Evolutionary conservation across 2,329 filamentous ascomycete species (phyloP).

Genomic region (Blumeria hordei): DNA sequence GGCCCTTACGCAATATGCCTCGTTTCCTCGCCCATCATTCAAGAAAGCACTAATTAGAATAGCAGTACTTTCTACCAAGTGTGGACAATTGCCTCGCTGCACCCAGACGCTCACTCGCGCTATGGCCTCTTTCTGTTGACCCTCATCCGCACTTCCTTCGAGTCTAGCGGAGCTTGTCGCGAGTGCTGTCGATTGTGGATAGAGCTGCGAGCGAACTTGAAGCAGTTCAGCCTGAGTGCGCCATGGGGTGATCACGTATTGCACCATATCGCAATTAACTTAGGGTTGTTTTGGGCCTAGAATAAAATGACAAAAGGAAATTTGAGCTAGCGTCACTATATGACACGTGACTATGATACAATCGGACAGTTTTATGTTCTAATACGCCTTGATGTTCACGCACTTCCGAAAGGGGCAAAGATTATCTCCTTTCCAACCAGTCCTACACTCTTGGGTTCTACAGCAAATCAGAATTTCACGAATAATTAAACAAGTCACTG

Average conservation of each 20-base stretch:
- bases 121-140: conserved; percentile 23
- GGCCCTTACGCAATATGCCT: conserved; percentile 34
- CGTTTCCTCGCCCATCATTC: conserved; percentile 24
- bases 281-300: too few relatives aligned
- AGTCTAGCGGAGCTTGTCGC: conserved; percentile 27
- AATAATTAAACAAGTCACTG: too few relatives aligned
- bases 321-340: too few relatives aligned
- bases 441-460: too few relatives aligned
- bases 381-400: too few relatives aligned
- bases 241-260: conserved; percentile 55
- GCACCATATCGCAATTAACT: conserved; percentile 26
- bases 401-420: too few relatives aligned
- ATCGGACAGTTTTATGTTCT: too few relatives aligned
- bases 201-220: conserved; percentile 38
- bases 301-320: too few relatives aligned
- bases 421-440: too few relatives aligned
- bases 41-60: conserved; percentile 45
- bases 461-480: too few relatives aligned
- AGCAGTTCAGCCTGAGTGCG: conserved; percentile 41
- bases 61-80: conserved; percentile 58
- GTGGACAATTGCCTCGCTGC: conserved; percentile 49
- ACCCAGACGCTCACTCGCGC: conserved; percentile 42
- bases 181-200: conserved; percentile 23
- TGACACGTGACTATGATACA: too few relatives aligned
- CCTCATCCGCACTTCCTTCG: conserved; percentile 31